A percentile compares a stretch with the other conserved stretches of the same genome.
Evolutionary conservation across 2,329 filamentous ascomycete genomes (phyloP).

Genomic region (Fusarium euwallaceae): DNA sequence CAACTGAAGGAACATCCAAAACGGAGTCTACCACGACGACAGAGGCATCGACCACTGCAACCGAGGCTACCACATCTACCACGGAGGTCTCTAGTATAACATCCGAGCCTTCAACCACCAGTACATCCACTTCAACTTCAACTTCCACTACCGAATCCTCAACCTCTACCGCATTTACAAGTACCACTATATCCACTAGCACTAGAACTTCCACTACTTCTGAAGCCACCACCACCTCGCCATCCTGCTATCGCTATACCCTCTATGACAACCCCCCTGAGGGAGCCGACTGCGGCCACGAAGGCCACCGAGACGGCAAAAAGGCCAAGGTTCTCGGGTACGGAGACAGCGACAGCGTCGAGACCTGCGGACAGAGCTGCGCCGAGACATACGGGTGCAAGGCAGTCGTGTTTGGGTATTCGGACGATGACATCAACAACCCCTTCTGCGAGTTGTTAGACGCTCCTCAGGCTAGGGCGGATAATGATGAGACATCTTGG

Average conservation of each 20-base stretch:
- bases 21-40: neutral
- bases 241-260: conserved; percentile 36
- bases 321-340: conserved; percentile 31
- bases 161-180: neutral
- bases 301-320: conserved; percentile 11
- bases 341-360: conserved; percentile 29
- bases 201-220: conserved; percentile 7
- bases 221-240: neutral
- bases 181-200: conserved; percentile 1
- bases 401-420: conserved; percentile 28
- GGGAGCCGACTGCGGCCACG: conserved; percentile 19
- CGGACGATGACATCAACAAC: conserved; percentile 22
- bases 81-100: neutral
- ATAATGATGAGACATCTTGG: conserved; percentile 26
- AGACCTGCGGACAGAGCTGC: conserved; percentile 33
- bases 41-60: neutral
- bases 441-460: conserved; percentile 33
- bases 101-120: conserved; percentile 4
- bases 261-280: conserved; percentile 16
- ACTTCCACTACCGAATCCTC: neutral
- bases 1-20: neutral
- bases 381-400: conserved; percentile 19
- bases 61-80: neutral
- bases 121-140: neutral
- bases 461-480: conserved; percentile 15